These are phyloP conservation scores for Naematelia encephala DNA, from an alignment of 768 basidiomycete genomes.

Conservation along the genomic window DNA sequence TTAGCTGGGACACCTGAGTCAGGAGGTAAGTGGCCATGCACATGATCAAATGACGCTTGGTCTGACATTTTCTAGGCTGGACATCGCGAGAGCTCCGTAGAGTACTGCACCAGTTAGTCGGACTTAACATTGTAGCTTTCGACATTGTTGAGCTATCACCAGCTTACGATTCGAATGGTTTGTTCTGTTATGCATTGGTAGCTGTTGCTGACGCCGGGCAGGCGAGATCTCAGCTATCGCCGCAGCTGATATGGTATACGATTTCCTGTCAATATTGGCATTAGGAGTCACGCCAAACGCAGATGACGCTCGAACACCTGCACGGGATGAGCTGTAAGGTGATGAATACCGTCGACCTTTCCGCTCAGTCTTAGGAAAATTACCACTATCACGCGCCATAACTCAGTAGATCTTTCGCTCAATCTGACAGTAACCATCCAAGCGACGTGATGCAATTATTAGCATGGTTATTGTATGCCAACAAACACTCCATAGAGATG, in stretches of 20 bases:
- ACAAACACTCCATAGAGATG: no score
- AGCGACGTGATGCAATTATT: no score
- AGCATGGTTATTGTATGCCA: no score
- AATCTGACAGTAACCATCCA: no score
- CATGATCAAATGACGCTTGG: no score
- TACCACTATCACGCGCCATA: conserved; percentile 87
- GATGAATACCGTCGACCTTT: conserved; percentile 62
- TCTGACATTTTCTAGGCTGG: conserved; percentile 40
- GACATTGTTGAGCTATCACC: conserved; percentile 45
- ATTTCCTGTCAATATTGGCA: conserved; percentile 40
- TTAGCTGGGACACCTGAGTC: no score
- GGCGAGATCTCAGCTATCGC: conserved; percentile 40
- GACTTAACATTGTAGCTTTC: conserved; percentile 43
- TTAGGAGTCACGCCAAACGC: conserved; percentile 30
- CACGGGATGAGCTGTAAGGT: no score
- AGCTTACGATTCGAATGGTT: conserved; percentile 45
- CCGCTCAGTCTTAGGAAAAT: conserved; percentile 75
- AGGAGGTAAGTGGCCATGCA: no score
- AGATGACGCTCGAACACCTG: conserved; percentile 26
- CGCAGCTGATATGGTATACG: conserved; percentile 39
- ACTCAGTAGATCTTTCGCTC: no score
- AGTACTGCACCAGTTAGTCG: conserved; percentile 38
- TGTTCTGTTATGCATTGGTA: no score
- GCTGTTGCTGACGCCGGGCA: no score
- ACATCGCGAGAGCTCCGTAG: conserved; percentile 41